Conservation (phyloP, 2,329 filamentous ascomycete genomes). For the Penicillium sp. region DNA sequence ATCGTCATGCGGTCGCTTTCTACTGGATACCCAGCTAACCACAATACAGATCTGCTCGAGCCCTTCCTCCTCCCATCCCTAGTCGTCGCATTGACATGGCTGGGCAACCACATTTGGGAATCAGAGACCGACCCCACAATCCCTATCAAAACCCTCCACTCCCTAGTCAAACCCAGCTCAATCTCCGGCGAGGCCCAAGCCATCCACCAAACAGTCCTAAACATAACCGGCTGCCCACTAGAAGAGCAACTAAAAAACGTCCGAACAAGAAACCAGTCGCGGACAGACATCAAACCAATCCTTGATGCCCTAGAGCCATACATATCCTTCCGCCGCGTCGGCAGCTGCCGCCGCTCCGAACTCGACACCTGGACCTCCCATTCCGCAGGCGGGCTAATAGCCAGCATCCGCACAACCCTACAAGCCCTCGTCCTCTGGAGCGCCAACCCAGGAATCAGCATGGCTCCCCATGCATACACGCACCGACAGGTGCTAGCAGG, state of each 20-base stretch:
- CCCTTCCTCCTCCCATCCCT: constrained; percentile 63
- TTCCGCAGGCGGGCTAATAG: constrained; percentile 46
- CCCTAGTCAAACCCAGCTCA: constrained; percentile 56
- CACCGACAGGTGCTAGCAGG: constrained; percentile 52
- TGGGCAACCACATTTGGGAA: constrained; percentile 56
- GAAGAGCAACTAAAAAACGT: constrained; percentile 53
- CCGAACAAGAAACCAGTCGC: constrained; percentile 48
- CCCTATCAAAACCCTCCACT: constrained; percentile 54
- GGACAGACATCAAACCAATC: constrained; percentile 53
- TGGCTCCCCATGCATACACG: constrained; percentile 55
- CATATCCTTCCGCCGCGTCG: constrained; percentile 50
- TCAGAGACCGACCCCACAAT: constrained; percentile 50
- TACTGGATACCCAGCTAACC: constrained; percentile 1
- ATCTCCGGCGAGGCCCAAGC: constrained; percentile 59
- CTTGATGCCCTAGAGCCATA: constrained; percentile 52
- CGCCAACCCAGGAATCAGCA: constrained; percentile 48
- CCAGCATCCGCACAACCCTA: constrained; percentile 50
- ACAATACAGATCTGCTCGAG: constrained; percentile 55
- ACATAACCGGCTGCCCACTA: constrained; percentile 53
- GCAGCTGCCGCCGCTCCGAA: constrained; percentile 48
- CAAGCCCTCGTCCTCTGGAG: constrained; percentile 56
- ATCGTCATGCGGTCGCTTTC: background rate
- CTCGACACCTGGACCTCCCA: constrained; percentile 53
- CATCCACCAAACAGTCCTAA: constrained; percentile 60
- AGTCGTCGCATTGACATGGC: constrained; percentile 58